Evolutionary conservation across 2,329 filamentous ascomycete genomes (phyloP), one percentile per base, ranked within the genome.

Genomic region (Fusarium vanettenii): DNA sequence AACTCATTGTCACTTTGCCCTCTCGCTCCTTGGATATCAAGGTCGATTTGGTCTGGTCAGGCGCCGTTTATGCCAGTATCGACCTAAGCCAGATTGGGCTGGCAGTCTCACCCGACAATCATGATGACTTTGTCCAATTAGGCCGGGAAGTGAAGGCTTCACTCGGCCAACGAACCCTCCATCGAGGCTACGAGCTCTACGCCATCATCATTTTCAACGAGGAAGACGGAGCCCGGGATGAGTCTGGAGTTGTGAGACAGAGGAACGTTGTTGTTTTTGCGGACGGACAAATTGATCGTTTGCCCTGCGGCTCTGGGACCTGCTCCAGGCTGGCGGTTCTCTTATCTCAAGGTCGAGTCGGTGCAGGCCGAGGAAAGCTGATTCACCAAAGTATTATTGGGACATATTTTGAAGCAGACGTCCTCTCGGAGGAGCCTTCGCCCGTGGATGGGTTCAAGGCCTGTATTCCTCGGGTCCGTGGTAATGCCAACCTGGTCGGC

Each of bases 31-130:
- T 43, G 0, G 6, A 18, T 0, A 1, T 39, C 0, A 27, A 70
- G 9, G 33, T 67, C 6, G 29, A 70, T n/a, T 27, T 76, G 0
- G 59, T 64, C 5, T 76, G 70, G 4, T 55, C 62, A 0, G 74
- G 74, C 2, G 74, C 74, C 7, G 57, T 76, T 4, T 76, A 31
- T 52, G 27, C 25, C 39, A 43, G 39, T 10, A 16, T 18, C 27
- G 16, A 29, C 48, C 27, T 13, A 10, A n/a, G n/a, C 20, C 25
- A 52, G 27, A 5, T 25, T 16, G 25, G 9, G 18, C 6, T n/a
- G 22, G 6, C 18, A 27, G 18, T 52, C 16, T 16, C 16, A 10
- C 48, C 22, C 9, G 25, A 9, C 6, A 25, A 29, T 18, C 27
- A 52, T 9, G 48, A 52, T 27, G 48, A 52, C 4, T 52, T 52